Percentiles rank a stretch among this genome's conserved stretches.
These are phyloP conservation scores for Malania oleifera DNA, from an alignment of 164 flowering plant genomes.

Conservation along the genomic window DNA sequence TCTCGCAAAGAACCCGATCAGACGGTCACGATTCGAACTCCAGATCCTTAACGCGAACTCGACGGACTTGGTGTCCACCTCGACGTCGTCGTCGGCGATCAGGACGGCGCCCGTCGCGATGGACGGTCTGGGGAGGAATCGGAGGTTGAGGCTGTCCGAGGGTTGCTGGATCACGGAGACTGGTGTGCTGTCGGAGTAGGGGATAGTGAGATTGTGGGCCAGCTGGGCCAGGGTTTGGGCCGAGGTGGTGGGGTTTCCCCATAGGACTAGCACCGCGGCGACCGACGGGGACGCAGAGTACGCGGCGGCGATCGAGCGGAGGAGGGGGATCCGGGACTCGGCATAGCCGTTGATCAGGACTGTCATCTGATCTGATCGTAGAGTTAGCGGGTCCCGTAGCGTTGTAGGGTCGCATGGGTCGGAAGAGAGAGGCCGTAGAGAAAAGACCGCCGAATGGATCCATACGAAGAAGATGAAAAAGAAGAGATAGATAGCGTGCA, in stretches of 20 bases:
- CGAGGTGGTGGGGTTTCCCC: constrained; percentile 79
- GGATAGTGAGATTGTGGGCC: constrained; percentile 35
- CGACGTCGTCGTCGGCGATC: constrained; percentile 85
- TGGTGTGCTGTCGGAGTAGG: constrained; percentile 34
- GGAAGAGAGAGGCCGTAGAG: constrained; percentile 5
- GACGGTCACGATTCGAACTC: constrained; percentile 36
- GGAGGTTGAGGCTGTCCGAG: constrained; percentile 52
- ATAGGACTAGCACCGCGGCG: constrained; percentile 62
- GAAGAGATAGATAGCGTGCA: neutral
- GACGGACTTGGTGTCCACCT: constrained; percentile 42
- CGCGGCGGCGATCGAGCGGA: constrained; percentile 52
- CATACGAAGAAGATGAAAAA: neutral
- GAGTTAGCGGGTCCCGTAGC: constrained; percentile 22
- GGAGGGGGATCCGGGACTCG: constrained; percentile 68
- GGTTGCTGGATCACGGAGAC: constrained; percentile 44
- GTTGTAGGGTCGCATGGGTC: constrained; percentile 31
- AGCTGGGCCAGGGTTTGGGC: constrained; percentile 36
- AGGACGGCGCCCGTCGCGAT: constrained; percentile 66
- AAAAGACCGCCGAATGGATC: neutral
- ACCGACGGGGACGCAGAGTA: constrained; percentile 61
- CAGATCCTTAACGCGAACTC: constrained; percentile 72
- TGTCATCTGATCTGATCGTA: constrained; percentile 62
- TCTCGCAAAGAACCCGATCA: constrained; percentile 70
- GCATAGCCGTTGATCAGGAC: constrained; percentile 90
- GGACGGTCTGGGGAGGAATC: constrained; percentile 58